Conservation (phyloP, 169 alveolate species). For the Perkinsus olseni region DNA sequence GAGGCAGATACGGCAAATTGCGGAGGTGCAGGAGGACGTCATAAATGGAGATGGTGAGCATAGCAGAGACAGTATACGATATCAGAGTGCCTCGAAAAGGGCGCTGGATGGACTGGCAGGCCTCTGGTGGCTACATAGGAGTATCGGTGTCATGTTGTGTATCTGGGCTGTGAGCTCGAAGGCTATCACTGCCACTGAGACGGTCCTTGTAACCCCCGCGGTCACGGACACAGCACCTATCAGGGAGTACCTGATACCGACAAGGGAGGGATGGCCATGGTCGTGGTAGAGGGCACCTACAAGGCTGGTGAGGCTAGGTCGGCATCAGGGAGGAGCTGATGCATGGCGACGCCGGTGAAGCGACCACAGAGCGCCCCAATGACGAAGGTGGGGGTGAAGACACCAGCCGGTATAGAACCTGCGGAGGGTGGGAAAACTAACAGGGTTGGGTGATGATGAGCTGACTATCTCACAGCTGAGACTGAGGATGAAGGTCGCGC, state of each 20-base stretch:
- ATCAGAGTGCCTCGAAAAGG: constrained; percentile 41
- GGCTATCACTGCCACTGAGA: constrained; percentile 59
- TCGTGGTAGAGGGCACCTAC: background rate
- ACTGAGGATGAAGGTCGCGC: background rate
- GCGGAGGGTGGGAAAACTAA: background rate
- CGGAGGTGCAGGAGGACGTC: constrained; percentile 55
- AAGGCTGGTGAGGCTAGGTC: background rate
- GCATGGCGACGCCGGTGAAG: constrained; percentile 37
- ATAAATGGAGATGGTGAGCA: constrained; percentile 42
- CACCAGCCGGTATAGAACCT: constrained; percentile 59
- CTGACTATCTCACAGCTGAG: background rate
- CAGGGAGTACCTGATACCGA: constrained; percentile 41
- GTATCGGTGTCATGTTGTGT: constrained; percentile 49
- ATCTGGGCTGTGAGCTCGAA: constrained; percentile 61
- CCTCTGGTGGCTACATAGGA: constrained; percentile 9
- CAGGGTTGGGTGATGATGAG: too few species aligned
- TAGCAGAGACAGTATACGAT: constrained; percentile 47
- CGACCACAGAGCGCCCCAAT: constrained; percentile 61
- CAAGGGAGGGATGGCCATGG: background rate
- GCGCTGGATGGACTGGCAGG: background rate
- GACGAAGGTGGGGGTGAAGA: constrained; percentile 54
- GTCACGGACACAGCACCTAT: constrained; percentile 61
- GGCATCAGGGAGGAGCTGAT: background rate
- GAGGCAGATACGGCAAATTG: constrained; percentile 60
- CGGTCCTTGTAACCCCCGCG: constrained; percentile 59